Percentiles rank a stretch among this genome's conserved stretches.
Evolutionary conservation across 2,329 filamentous ascomycete genomes (phyloP).

Genomic region (Penicillium expansum): DNA sequence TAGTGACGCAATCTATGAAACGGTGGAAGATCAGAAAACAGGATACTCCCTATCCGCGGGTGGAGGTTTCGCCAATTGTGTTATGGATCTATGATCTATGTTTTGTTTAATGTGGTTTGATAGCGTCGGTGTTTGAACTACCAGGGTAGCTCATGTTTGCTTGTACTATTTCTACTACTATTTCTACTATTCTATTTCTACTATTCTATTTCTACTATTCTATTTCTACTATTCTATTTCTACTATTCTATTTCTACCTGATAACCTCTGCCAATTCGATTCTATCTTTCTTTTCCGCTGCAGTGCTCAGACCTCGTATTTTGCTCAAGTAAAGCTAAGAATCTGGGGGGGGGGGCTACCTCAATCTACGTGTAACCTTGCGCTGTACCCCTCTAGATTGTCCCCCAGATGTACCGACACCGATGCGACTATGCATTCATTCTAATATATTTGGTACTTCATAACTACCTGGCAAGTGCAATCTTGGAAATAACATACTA

Average conservation of each 20-base stretch:
- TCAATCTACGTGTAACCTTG: background rate
- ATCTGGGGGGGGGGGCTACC: background rate
- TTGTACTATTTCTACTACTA: background rate
- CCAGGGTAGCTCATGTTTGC: background rate
- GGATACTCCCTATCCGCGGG: background rate
- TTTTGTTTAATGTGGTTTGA: background rate
- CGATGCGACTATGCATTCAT: background rate
- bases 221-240: background rate
- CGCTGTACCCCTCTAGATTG: background rate
- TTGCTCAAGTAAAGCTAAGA: background rate
- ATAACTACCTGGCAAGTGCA: background rate
- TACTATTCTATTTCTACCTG: too few relatives aligned
- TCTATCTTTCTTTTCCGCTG: background rate
- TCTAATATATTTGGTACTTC: background rate
- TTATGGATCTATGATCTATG: conserved; percentile 1
- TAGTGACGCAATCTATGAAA: background rate
- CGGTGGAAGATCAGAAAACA: background rate
- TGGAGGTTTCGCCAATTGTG: background rate
- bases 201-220: too few relatives aligned
- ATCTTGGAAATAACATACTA: background rate
- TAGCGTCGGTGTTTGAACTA: conserved; percentile 8
- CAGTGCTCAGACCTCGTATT: background rate
- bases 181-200: background rate
- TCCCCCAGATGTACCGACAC: background rate
- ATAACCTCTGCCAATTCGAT: background rate